Evolutionary conservation across 331 rosid genomes (phyloP).

Genomic region (Dryas integrifolia): DNA sequence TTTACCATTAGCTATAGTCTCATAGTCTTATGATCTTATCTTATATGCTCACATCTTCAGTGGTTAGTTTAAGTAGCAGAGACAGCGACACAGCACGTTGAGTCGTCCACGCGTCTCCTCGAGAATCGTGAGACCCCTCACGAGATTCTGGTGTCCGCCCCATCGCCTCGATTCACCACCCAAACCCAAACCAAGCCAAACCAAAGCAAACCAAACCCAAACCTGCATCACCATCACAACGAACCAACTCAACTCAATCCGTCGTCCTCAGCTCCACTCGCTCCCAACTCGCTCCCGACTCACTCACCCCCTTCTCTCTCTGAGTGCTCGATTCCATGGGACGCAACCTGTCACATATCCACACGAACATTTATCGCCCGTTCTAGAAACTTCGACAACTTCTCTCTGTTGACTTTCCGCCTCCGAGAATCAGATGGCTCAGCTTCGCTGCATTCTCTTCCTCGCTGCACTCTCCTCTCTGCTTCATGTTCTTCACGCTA

Average conservation of each 20-base stretch:
- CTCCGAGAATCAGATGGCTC: constrained; percentile 51
- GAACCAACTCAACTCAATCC: background rate
- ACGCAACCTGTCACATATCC: constrained; percentile 19
- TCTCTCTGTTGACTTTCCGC: constrained; percentile 45
- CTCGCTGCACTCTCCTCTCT: constrained; percentile 29
- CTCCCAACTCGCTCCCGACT: background rate
- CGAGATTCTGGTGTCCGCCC: constrained; percentile 38
- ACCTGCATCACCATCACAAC: background rate
- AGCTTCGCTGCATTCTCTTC: constrained; percentile 40
- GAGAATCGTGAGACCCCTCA: constrained; percentile 33
- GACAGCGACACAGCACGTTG: constrained; percentile 25
- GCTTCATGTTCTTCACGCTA: constrained; percentile 42
- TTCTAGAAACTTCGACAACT: constrained; percentile 24
- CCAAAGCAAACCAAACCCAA: background rate
- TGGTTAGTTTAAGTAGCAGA: background rate
- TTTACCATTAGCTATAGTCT: too few species aligned
- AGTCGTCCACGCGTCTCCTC: constrained; percentile 40
- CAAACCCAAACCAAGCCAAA: background rate
- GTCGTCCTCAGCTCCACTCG: constrained; percentile 26
- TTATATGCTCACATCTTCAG: background rate
- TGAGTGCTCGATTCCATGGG: constrained; percentile 27
- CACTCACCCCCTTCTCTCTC: background rate
- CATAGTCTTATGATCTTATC: too few species aligned
- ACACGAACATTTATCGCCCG: constrained; percentile 28
- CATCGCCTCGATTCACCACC: constrained; percentile 17